Conservation (phyloP, 2,329 filamentous ascomycete genomes). For the Ophiosphaerella narmari region DNA sequence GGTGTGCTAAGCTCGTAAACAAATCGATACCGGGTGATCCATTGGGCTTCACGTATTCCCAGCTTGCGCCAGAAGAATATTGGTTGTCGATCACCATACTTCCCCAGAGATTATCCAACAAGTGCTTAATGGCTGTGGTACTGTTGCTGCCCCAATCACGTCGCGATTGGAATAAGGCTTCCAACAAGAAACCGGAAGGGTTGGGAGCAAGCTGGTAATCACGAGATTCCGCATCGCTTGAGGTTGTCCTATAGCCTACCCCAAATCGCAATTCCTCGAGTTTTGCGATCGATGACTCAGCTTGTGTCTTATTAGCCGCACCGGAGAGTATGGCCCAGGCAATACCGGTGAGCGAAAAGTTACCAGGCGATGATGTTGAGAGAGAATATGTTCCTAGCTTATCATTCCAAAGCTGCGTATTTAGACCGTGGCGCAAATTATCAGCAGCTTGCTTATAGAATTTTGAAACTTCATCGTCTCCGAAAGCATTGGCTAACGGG, state of each 20-base stretch:
- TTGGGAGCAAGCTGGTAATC: slow-evolving; percentile 46
- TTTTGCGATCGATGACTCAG: slow-evolving; percentile 33
- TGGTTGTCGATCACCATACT: slow-evolving; percentile 47
- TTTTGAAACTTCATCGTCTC: slow-evolving; percentile 22
- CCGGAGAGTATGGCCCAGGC: slow-evolving; percentile 44
- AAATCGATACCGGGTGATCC: slow-evolving; percentile 48
- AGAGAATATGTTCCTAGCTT: slow-evolving; percentile 39
- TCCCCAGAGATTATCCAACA: slow-evolving; percentile 49
- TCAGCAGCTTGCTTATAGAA: slow-evolving; percentile 25
- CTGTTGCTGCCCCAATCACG: slow-evolving; percentile 14
- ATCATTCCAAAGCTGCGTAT: slow-evolving; percentile 39
- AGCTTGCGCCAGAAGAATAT: slow-evolving; percentile 48
- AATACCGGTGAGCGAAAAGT: slow-evolving; percentile 42
- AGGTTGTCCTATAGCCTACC: slow-evolving; percentile 1
- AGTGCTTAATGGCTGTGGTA: slow-evolving; percentile 18
- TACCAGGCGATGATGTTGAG: slow-evolving; percentile 21
- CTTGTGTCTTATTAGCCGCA: slow-evolving; percentile 39
- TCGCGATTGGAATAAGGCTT: slow-evolving; percentile 38
- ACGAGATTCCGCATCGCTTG: slow-evolving; percentile 8
- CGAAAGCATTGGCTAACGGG: slow-evolving; percentile 36
- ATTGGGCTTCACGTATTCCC: slow-evolving; percentile 52
- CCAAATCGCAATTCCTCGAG: slow-evolving; percentile 15
- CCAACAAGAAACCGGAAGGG: slow-evolving; percentile 52
- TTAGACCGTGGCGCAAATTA: slow-evolving; percentile 12
- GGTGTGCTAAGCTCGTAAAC: slow-evolving; percentile 52